A percentile compares a stretch with the other conserved stretches of the same genome.
phyloP scores from a whole-genome alignment of 148 eudicot species.

The Arctostaphylos glauca region DNA sequence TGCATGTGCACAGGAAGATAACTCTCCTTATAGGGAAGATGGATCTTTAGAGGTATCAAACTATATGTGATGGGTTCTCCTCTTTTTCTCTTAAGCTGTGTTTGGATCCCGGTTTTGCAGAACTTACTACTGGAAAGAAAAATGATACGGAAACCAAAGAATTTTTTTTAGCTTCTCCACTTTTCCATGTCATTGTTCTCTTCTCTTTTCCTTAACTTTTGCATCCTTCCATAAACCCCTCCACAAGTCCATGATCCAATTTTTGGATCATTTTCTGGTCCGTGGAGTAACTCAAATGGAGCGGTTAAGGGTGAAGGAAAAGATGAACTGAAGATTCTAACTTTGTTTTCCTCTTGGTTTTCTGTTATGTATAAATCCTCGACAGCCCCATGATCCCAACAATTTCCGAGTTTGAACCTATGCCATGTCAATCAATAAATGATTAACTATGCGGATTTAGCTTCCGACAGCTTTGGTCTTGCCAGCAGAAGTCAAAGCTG shows the following conservation, averaged over 20 bases:
- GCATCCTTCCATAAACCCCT: not conserved
- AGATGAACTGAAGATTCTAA: not conserved
- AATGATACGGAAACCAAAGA: not conserved
- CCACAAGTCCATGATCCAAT: not conserved
- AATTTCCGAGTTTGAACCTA: not conserved
- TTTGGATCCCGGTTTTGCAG: not conserved
- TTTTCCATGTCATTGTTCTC: not conserved
- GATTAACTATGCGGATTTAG: not conserved
- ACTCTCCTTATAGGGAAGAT: slow-evolving; percentile 70
- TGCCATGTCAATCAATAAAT: not conserved
- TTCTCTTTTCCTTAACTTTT: not conserved
- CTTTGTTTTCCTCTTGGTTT: not conserved
- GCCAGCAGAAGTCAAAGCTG: not conserved
- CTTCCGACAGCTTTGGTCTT: no score
- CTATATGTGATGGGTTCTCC: not conserved
- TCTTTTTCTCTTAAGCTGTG: not conserved
- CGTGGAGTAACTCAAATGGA: not conserved
- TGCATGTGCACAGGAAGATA: slow-evolving; percentile 37
- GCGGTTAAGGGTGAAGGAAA: not conserved
- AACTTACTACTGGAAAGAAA: not conserved
- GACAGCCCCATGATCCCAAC: not conserved
- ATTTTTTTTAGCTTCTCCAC: not conserved
- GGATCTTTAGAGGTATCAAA: slow-evolving; percentile 89
- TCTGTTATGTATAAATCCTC: not conserved
- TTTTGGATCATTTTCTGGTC: not conserved